Percentiles rank a stretch among this genome's conserved stretches.
These are phyloP conservation scores for Warburgia ugandensis DNA, from an alignment of 164 flowering plant genomes.

Conservation along the genomic window DNA sequence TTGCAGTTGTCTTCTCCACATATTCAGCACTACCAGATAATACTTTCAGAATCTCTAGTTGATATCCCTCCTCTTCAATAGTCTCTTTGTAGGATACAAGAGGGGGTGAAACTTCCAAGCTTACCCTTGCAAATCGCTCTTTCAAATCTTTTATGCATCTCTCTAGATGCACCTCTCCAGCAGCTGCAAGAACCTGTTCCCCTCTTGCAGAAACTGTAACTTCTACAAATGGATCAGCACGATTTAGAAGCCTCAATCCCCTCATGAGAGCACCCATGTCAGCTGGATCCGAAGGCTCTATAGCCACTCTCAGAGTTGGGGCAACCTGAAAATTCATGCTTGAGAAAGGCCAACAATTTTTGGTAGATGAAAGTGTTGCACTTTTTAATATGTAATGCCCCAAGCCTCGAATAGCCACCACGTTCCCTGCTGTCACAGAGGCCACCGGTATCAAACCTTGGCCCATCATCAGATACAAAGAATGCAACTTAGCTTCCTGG, in stretches of 20 bases:
- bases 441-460: constrained; percentile 73
- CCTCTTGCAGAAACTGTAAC: constrained; percentile 83
- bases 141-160: constrained; percentile 85
- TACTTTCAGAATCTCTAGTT: constrained; percentile 41
- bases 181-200: constrained; percentile 92
- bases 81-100: constrained; percentile 89
- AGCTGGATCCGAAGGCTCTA: constrained; percentile 83
- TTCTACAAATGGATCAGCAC: constrained; percentile 95
- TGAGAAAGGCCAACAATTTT: constrained; percentile 90
- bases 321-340: constrained; percentile 87
- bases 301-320: constrained; percentile 75
- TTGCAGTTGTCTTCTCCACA: constrained; percentile 66
- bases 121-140: constrained; percentile 84
- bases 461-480: constrained; percentile 91
- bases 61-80: constrained; percentile 59
- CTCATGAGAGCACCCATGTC: constrained; percentile 74
- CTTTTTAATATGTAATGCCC: constrained; percentile 77
- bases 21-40: constrained; percentile 37
- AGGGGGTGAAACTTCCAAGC: constrained; percentile 78
- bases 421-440: constrained; percentile 68
- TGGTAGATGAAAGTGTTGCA: constrained; percentile 84
- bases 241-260: constrained; percentile 73
- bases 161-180: constrained; percentile 93
- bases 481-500: constrained; percentile 69
- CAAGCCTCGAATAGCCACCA: constrained; percentile 84